These are phyloP conservation scores for Pistacia vera DNA, from an alignment of 345 rosid species.

Conservation along the genomic window DNA sequence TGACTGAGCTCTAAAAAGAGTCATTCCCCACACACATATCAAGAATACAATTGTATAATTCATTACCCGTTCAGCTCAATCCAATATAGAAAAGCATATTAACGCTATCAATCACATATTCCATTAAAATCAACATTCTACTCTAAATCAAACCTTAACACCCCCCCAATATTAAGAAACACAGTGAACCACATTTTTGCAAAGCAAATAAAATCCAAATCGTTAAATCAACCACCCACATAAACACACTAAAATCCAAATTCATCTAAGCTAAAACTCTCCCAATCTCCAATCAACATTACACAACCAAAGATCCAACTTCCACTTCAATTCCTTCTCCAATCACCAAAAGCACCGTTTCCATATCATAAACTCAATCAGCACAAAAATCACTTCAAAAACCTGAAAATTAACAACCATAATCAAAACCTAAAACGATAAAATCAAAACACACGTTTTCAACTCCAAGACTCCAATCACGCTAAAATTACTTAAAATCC, in stretches of 20 bases:
- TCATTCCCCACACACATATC: not conserved
- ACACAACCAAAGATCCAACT: not conserved
- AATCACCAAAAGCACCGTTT: not conserved
- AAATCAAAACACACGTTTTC: not conserved
- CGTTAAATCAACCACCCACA: not conserved
- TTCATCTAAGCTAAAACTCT: not conserved
- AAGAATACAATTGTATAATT: not conserved
- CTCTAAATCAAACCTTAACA: not conserved
- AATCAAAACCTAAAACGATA: too few relatives aligned
- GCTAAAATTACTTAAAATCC: not conserved
- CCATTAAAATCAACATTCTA: not conserved
- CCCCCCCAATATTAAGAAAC: not conserved
- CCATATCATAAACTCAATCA: too few relatives aligned
- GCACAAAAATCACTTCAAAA: too few relatives aligned
- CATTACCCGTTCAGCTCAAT: not conserved
- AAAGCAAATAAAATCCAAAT: not conserved
- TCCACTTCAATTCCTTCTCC: not conserved
- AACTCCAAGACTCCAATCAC: not conserved
- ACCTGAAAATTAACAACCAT: too few relatives aligned
- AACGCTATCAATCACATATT: not conserved
- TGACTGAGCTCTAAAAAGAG: not conserved
- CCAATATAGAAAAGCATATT: not conserved
- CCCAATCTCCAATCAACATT: conserved; percentile 1
- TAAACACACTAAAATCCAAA: not conserved
- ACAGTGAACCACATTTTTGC: not conserved